These are phyloP conservation scores for Coemansia sp. DNA, from an alignment of 371 early-diverging fungal genomes.

Conservation along the genomic window DNA sequence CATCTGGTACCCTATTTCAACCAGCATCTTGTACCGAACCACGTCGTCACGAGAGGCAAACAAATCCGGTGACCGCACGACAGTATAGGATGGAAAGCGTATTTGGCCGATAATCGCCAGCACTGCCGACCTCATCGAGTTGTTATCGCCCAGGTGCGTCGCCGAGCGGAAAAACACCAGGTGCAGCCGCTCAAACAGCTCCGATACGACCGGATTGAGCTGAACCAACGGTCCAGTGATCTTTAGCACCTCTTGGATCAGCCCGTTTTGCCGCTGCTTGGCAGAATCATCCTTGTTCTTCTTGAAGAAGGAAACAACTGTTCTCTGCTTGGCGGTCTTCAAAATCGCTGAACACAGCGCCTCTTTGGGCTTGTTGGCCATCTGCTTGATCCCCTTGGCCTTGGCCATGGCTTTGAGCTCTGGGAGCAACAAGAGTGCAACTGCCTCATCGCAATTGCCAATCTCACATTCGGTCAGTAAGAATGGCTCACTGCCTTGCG, in stretches of 20 bases:
- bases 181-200: slow-evolving; percentile 44
- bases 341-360: slow-evolving; percentile 20
- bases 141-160: slow-evolving; percentile 24
- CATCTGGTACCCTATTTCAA: slow-evolving; percentile 39
- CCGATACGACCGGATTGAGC: slow-evolving; percentile 26
- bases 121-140: slow-evolving; percentile 57
- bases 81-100: slow-evolving; percentile 58
- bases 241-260: slow-evolving; percentile 41
- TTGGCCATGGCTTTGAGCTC: slow-evolving; percentile 35
- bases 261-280: slow-evolving; percentile 27
- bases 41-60: slow-evolving; percentile 59
- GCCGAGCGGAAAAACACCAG: slow-evolving; percentile 42
- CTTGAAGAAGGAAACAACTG: slow-evolving; percentile 36
- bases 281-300: slow-evolving; percentile 12
- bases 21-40: slow-evolving; percentile 56
- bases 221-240: slow-evolving; percentile 54
- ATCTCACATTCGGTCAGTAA: slow-evolving; percentile 18
- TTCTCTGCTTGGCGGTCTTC: slow-evolving; percentile 37
- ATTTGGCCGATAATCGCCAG: slow-evolving; percentile 60
- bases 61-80: slow-evolving; percentile 56
- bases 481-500: slow-evolving; percentile 16
- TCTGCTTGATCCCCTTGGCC: slow-evolving; percentile 35
- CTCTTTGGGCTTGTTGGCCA: slow-evolving; percentile 28
- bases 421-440: slow-evolving; percentile 17
- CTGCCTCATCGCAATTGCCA: slow-evolving; percentile 18